Evolutionary conservation across 768 basidiomycete species (phyloP), one percentile per base, ranked within the genome.

Genomic region (Leccinum broughii): DNA sequence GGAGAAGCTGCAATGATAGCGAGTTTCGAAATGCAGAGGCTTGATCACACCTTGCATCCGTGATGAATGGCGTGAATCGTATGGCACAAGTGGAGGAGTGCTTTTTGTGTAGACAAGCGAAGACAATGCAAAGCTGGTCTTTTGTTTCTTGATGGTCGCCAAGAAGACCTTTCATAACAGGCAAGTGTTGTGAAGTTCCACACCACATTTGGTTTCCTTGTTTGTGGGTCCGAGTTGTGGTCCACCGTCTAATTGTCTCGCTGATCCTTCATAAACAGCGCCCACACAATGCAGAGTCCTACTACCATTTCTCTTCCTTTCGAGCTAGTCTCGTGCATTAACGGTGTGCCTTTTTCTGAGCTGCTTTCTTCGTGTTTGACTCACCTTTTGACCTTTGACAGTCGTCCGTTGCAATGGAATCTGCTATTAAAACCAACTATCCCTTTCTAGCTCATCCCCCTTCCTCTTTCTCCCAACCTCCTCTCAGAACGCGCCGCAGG

Each of bases 371-470:
- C 8, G n/a, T 51, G 37, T 15, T 50, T 34, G 22, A 35, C 60
- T 64, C 14, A 66, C 39, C 39, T 59, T 24, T 15, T 53, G 37
- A 51, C 58, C 26, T 17, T 32, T 54, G 39, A 51, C 50, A 59
- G 65, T 61, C 54, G 11, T 52, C 32, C 56, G 41, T 62, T 62
- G 52, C 48, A 35, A 69, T 68, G 64, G 13, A 54, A 51, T 50
- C 66, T 8, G 28, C 59, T 56, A 54, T 64, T 58, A 70, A 62
- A 62, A 54, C 59, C 10, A 55, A 66, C 7, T 81, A 79, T 61
- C 57, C 79, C n/a, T 82, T 81, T 64, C 78, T 82, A 2, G 75
- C 80, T 10, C 70, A 74, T 50, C 81, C 78, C 13, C 73, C 72
- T 49, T 72, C 74, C 68, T 61, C 32, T 75, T 76, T 15, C 76